These are phyloP conservation scores for Flaveria bidentis DNA, from an alignment of 129 eudicot genomes.

Conservation along the genomic window DNA sequence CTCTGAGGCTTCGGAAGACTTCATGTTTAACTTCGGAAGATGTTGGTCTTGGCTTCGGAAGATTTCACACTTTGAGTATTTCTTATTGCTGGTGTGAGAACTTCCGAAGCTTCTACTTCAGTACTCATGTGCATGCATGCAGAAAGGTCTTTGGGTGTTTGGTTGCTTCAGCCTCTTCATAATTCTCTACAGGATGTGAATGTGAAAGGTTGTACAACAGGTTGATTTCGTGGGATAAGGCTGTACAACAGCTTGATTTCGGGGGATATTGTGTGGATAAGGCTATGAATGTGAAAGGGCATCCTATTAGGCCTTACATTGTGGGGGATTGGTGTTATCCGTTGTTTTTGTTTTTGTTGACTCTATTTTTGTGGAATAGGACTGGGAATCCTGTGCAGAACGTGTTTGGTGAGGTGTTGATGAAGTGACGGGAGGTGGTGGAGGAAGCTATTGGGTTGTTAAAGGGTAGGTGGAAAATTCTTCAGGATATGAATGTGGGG, in stretches of 20 bases:
- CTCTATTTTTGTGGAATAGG: conserved; percentile 68
- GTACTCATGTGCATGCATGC: too few species aligned
- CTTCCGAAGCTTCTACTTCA: too few species aligned
- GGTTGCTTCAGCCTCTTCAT: too few species aligned
- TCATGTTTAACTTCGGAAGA: too few species aligned
- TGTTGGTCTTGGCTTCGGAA: too few species aligned
- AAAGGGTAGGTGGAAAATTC: conserved; percentile 94
- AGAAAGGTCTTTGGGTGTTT: too few species aligned
- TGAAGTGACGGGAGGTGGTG: conserved; percentile 75
- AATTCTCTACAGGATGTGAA: conserved; percentile 93
- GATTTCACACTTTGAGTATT: too few species aligned
- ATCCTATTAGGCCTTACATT: conserved; percentile 78
- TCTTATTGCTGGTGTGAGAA: too few species aligned
- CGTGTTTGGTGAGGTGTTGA: conserved; percentile 72
- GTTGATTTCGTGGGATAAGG: neutral
- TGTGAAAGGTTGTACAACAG: conserved; percentile 60
- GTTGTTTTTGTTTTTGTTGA: conserved; percentile 74
- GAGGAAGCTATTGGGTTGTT: conserved; percentile 86
- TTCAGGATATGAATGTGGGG: conserved; percentile 91
- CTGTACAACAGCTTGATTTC: conserved; percentile 68
- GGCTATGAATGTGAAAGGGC: conserved; percentile 78
- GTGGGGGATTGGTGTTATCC: conserved; percentile 97
- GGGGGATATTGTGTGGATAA: conserved; percentile 86
- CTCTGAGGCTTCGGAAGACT: too few species aligned
- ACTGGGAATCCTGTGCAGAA: conserved; percentile 83